Base-by-base conservation (phyloP, 495 filamentous ascomycete genomes). In the Oidiodendron maius region DNA sequence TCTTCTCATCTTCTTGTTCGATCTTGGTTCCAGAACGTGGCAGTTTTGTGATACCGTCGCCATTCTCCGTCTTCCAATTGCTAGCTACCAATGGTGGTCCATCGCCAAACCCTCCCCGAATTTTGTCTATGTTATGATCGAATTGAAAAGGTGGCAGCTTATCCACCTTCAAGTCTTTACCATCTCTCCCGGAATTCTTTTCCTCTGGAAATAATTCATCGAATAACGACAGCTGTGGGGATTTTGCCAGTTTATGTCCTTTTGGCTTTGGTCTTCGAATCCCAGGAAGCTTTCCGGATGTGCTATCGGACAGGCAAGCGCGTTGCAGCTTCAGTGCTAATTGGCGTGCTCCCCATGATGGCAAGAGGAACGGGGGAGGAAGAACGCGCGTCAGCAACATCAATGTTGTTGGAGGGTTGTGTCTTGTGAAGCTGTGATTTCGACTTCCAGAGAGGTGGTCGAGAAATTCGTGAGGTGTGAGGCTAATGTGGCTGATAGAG, bases 131-230 rank as follows among this genome's bases (percentile, higher is more conserved):
- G 48, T 20, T 22, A 15, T 15, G 11, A 44, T 56, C 17, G 59
- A 50, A 51, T 36, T 47, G 20, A 41, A 55, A 56, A 1, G 49
- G 43, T n/a, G 59, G 53, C 26, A 58, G 45, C 36, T 40, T 57
- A 16, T 55, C 50, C 30, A 42, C 42, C 28, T 18, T 43, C 44
- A 38, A 28, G 20, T 46, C 39, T 32, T 48, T 18, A n/a, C 44
- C 47, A 4, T 40, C 40, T 52, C 32, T 50, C 36, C 13, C 17
- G 36, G 45, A 52, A 41, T 57, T 57, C 9, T 61, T 62, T 35
- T 75, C 66, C 51, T 76, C 75, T 5, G 80, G 78, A 48, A 83
- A 82, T 0, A 83, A 67, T 54, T 76, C 69, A 26, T 77, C 74
- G 40, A 81, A 69, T n/a, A 82, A 66, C 6, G 77, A 72, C 15